phyloP scores from a whole-genome alignment of 192 early-diverging fungal species.

The Diversispora eburnea region DNA sequence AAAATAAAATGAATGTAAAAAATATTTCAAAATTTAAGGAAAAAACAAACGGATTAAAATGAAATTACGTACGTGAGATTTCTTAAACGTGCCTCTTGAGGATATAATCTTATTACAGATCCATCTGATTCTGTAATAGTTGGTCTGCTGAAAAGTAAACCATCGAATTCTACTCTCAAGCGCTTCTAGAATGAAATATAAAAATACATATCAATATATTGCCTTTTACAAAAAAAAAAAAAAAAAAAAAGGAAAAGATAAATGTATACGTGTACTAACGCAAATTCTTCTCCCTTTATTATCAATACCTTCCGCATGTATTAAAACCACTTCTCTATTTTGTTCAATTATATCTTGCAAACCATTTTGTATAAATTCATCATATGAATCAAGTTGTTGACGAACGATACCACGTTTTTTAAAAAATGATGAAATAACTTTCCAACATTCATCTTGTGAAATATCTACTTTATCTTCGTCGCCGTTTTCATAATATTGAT shows the following conservation, averaged over 20 bases:
- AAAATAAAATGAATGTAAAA: not conserved
- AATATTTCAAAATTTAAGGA: not conserved
- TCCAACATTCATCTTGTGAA: slow-evolving; percentile 89
- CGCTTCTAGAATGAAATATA: not conserved
- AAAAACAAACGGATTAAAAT: not conserved
- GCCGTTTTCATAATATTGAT: not conserved
- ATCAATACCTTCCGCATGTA: slow-evolving; percentile 52
- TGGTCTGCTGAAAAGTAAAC: slow-evolving; percentile 84
- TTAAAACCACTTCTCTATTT: slow-evolving; percentile 74
- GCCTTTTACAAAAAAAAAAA: too few species aligned
- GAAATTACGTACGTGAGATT: slow-evolving; percentile 70
- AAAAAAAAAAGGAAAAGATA: not conserved
- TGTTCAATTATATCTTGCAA: slow-evolving; percentile 95
- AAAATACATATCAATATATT: not conserved
- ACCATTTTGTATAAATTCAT: slow-evolving; percentile 94
- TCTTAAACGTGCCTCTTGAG: slow-evolving; percentile 91
- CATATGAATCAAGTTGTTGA: slow-evolving; percentile 97
- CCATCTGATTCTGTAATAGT: slow-evolving; percentile 79
- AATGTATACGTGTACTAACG: not conserved
- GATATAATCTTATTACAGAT: slow-evolving; percentile 65
- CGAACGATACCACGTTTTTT: slow-evolving; percentile 93
- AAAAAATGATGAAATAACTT: slow-evolving; percentile 90
- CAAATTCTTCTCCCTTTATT: slow-evolving; percentile 67
- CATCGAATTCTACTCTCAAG: slow-evolving; percentile 60
- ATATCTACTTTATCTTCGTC: slow-evolving; percentile 31